Evolutionary conservation across 805 yeast genomes (phyloP), one percentile per base, ranked within the genome.

Genomic region (Pichia paraexigua): DNA sequence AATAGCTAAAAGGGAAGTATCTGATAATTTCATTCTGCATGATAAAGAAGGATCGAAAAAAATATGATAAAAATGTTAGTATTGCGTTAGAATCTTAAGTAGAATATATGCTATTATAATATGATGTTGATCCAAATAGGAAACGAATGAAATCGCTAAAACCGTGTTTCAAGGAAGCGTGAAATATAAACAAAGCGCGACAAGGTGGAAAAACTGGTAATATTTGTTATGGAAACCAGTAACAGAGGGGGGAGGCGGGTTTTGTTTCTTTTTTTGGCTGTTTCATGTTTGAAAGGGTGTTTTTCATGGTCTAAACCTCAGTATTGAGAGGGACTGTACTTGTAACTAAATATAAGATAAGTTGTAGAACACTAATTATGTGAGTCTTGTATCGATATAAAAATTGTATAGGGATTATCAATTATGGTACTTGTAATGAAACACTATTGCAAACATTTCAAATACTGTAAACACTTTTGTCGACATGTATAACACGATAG

Each of bases 1-100:
- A 22, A 65, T 55, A 22, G 68, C 54, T 18, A 63, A 44, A 45
- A 64, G 47, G n/a, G 61, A 43, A 28, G 57, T 47, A n/a, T 56
- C 53, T 28, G 62, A 52, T 46, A 60, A 52, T 56, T 57, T 62
- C 67, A 64, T 64, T 47, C 24, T 28, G 22, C 25, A 21, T 25
- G n/a, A 13, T 12, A 44, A 21, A 32, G 12, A 17, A 32, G 41
- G 20, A 15, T 10, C n/a, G n/a, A n/a, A n/a, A 10, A 10, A 28
- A 28, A 28, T 7, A n/a, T 30, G 10, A 45, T 45, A 2, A 17
- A 15, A 45, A 32, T 40, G 48, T 46, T 46, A 46, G 48, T 46
- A 46, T 41, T 45, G 5, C 10, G 7, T 22, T 43, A 27, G n/a
- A n/a, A n/a, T n/a, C n/a, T n/a, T n/a, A n/a, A n/a, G n/a, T n/a